phyloP scores from a whole-genome alignment of 495 filamentous ascomycete species.

The Trichoderma virens region DNA sequence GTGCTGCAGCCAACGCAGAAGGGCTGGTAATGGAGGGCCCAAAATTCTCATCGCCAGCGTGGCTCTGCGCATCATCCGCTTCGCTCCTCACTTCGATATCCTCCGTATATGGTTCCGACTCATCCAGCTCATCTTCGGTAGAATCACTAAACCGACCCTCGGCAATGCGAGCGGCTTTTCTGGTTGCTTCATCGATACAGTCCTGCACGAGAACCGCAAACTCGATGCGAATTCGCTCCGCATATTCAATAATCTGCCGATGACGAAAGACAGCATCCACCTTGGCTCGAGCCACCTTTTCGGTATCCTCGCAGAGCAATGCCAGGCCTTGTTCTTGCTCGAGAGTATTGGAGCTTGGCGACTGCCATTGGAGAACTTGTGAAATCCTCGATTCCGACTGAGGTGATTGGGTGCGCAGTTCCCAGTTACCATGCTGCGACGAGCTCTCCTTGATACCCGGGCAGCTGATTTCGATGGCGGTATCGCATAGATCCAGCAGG shows the following conservation, averaged over 20 bases:
- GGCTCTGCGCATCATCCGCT: constrained; percentile 17
- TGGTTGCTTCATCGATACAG: constrained; percentile 86
- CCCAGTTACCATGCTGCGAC: constrained; percentile 49
- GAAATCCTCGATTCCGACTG: constrained; percentile 88
- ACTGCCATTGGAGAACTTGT: constrained; percentile 93
- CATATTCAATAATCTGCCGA: constrained; percentile 88
- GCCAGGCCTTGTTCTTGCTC: constrained; percentile 91
- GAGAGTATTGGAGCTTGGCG: constrained; percentile 80
- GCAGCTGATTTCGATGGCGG: constrained; percentile 86
- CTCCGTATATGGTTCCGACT: constrained; percentile 10
- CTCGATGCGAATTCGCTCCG: constrained; percentile 89
- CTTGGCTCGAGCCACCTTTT: constrained; percentile 71
- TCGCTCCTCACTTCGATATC: constrained; percentile 13
- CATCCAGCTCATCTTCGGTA: constrained; percentile 44
- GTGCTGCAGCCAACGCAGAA: constrained; percentile 48
- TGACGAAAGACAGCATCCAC: constrained; percentile 89
- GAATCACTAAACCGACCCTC: constrained; percentile 79
- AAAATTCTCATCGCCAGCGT: constrained; percentile 21
- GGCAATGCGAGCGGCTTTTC: constrained; percentile 81
- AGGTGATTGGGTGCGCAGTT: constrained; percentile 84
- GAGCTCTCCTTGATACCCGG: constrained; percentile 80
- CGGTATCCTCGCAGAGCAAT: constrained; percentile 80
- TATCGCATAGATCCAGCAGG: constrained; percentile 91
- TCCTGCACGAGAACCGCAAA: constrained; percentile 86
- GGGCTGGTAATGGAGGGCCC: constrained; percentile 47